Evolutionary conservation across 75 land plant genomes (phyloP).

Genomic region (Adiantum capillusveneris): DNA sequence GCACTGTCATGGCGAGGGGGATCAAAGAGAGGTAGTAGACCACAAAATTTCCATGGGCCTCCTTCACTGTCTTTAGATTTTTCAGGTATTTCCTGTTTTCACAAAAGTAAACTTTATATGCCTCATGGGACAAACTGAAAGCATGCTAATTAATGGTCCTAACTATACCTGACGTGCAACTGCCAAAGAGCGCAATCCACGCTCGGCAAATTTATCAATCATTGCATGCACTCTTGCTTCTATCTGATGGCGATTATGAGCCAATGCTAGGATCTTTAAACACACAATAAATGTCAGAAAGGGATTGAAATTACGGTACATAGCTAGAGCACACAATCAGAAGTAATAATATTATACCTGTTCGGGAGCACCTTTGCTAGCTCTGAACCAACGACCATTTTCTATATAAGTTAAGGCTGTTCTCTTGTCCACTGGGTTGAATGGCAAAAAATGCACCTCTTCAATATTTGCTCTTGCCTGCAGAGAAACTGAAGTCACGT

Average conservation of each 20-base stretch:
- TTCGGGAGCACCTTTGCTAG: slow-evolving; percentile 84
- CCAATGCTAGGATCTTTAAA: slow-evolving; percentile 39
- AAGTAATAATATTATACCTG: slow-evolving; percentile 35
- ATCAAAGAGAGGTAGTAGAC: slow-evolving; percentile 68
- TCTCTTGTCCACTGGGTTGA: slow-evolving; percentile 83
- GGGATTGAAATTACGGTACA: background rate
- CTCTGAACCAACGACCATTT: slow-evolving; percentile 64
- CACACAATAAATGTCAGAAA: background rate
- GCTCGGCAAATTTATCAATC: slow-evolving; percentile 45
- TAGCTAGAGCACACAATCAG: background rate
- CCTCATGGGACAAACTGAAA: background rate
- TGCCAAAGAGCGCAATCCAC: slow-evolving; percentile 45
- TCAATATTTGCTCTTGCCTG: slow-evolving; percentile 51
- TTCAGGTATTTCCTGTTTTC: slow-evolving; percentile 48
- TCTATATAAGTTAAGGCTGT: slow-evolving; percentile 85
- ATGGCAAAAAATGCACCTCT: slow-evolving; percentile 65
- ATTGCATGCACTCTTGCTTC: slow-evolving; percentile 32
- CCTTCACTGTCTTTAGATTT: slow-evolving; percentile 51
- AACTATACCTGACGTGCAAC: slow-evolving; percentile 25
- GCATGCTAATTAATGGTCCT: background rate
- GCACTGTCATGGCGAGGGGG: slow-evolving; percentile 83
- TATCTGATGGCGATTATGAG: slow-evolving; percentile 30
- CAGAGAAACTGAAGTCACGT: too few relatives aligned
- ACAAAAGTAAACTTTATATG: too few relatives aligned
- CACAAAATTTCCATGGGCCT: slow-evolving; percentile 50